Conservation (phyloP, 495 filamentous ascomycete genomes). For the Neurospora discreta region DNA sequence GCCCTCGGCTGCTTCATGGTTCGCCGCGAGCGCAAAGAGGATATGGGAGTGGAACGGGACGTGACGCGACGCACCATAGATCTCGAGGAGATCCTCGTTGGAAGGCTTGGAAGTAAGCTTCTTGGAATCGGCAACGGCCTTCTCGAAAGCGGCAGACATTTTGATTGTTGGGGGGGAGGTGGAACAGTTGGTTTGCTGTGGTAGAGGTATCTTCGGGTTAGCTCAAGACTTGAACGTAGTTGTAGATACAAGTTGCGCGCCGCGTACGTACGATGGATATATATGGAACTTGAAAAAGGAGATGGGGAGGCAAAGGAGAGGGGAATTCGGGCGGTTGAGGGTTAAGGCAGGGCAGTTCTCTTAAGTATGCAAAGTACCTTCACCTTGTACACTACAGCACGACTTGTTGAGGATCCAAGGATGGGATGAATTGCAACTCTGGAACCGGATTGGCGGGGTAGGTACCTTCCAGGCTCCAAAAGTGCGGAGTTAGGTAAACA, state of each 20-base stretch:
- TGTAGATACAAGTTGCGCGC: background rate
- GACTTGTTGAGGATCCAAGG: background rate
- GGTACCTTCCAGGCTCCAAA: background rate
- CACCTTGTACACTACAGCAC: background rate
- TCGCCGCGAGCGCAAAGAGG: background rate
- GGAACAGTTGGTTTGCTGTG: background rate
- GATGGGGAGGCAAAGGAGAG: background rate
- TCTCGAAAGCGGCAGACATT: conserved; percentile 42
- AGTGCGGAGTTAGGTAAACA: background rate
- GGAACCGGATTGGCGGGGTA: background rate
- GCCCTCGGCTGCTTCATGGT: background rate
- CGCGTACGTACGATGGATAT: background rate
- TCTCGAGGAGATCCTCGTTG: conserved; percentile 45
- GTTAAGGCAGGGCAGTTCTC: background rate
- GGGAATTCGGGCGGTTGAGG: background rate
- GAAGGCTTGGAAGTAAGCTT: conserved; percentile 50
- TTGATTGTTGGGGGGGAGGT: conserved; percentile 11
- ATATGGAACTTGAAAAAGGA: background rate
- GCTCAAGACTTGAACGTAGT: background rate
- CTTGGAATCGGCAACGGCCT: conserved; percentile 51
- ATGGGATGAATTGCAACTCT: background rate
- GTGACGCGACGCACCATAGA: conserved; percentile 29
- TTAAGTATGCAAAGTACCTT: background rate
- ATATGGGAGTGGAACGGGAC: background rate
- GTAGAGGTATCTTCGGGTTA: background rate